A percentile compares a stretch with the other conserved stretches of the same genome.
Evolutionary conservation across 2,329 filamentous ascomycete genomes (phyloP).

Genomic region (Arthrocladium fulminans): DNA sequence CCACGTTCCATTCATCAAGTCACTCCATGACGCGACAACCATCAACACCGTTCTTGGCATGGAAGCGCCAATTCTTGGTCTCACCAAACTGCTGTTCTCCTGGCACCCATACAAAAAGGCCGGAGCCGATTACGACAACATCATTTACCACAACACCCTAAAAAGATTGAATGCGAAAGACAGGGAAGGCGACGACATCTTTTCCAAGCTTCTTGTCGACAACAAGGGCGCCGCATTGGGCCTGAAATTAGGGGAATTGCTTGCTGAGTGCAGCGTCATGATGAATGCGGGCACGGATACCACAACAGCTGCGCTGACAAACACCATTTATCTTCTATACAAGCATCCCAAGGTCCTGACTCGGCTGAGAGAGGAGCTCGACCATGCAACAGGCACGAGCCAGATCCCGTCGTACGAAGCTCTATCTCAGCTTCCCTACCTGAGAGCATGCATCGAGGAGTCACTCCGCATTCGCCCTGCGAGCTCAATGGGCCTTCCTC

Average conservation of each 20-base stretch:
- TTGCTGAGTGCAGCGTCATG: constrained; percentile 15
- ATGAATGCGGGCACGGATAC: constrained; percentile 17
- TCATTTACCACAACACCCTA: too few species aligned
- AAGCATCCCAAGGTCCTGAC: constrained; percentile 11
- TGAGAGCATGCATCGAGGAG: constrained; percentile 19
- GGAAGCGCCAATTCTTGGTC: too few species aligned
- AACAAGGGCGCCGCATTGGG: constrained; percentile 10
- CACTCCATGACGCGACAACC: constrained; percentile 15
- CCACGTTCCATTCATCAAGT: constrained; percentile 16
- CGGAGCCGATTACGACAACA: too few species aligned
- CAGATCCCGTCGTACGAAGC: constrained; percentile 8
- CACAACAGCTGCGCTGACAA: constrained; percentile 15
- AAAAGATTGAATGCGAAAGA: too few species aligned
- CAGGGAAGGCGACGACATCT: constrained; percentile 11
- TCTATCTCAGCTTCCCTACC: constrained; percentile 10
- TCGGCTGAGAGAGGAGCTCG: constrained; percentile 13
- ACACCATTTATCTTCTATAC: constrained; percentile 14
- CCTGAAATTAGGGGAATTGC: constrained; percentile 11
- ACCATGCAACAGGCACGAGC: background rate
- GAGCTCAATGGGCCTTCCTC: constrained; percentile 11
- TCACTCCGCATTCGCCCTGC: constrained; percentile 15
- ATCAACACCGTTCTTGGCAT: constrained; percentile 18
- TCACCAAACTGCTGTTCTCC: too few species aligned
- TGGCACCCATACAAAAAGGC: too few species aligned
- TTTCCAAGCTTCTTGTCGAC: constrained; percentile 12